These are phyloP conservation scores for Debaryomycetaceae sp. DNA, from an alignment of 1,139 yeast species.

Conservation along the genomic window DNA sequence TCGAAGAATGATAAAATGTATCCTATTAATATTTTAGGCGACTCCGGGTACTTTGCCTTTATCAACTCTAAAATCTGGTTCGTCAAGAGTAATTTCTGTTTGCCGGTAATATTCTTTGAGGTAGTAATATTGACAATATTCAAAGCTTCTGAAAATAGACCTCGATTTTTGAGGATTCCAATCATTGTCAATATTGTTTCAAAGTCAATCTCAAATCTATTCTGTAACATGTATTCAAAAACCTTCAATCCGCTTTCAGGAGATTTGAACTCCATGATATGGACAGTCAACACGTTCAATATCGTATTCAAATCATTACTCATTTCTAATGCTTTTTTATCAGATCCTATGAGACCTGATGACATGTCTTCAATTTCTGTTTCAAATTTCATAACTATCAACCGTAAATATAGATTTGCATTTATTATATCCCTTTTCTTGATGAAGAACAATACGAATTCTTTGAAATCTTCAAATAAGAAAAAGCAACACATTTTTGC, in stretches of 20 bases:
- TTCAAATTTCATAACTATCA: conserved; percentile 39
- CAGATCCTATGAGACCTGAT: neutral
- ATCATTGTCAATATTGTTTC: conserved; percentile 25
- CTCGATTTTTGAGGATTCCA: conserved; percentile 24
- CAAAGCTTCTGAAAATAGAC: conserved; percentile 34
- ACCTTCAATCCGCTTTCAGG: conserved; percentile 30
- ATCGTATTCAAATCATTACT: conserved; percentile 22
- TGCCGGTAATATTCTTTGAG: conserved; percentile 15
- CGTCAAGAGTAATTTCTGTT: conserved; percentile 19
- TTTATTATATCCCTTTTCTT: conserved; percentile 27
- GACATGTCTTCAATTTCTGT: conserved; percentile 1
- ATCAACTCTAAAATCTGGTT: conserved; percentile 34
- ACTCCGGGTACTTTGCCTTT: conserved; percentile 23
- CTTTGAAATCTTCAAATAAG: conserved; percentile 24
- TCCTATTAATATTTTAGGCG: conserved; percentile 38
- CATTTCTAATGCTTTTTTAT: conserved; percentile 12
- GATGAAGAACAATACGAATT: conserved; percentile 22
- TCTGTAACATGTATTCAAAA: conserved; percentile 30
- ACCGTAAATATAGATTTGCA: conserved; percentile 32
- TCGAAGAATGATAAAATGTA: conserved; percentile 32
- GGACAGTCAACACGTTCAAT: conserved; percentile 24
- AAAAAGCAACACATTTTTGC: conserved; percentile 30
- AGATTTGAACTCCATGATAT: conserved; percentile 39
- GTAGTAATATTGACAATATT: conserved; percentile 30
- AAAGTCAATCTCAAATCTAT: conserved; percentile 24